Base-by-base conservation (phyloP, 345 rosid species). In the Hibiscus trionum region DNA sequence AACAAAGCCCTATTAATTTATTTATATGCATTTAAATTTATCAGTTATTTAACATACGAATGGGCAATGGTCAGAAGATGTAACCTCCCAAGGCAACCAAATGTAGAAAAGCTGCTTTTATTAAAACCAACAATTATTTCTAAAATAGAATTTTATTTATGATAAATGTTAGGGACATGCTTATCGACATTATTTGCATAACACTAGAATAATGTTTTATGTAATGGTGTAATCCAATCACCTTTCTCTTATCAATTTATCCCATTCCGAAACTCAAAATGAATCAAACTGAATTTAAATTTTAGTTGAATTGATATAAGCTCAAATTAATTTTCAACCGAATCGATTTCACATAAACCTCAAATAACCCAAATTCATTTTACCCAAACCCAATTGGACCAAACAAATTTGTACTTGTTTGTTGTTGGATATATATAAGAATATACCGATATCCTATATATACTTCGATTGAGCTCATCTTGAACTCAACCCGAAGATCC, bases 111-210 rank as follows among this genome's bases (percentile, higher is more conserved):
- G 61, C 59, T 69, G 39, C 16, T 3, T 58, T 53, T 55, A 31
- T 55, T 73, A 3, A 50, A 69, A 33, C 61, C 68, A 75, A 69
- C 49, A 44, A 69, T 44, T 55, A 56, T 26, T 29, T 57, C 75
- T 17, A 6, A 60, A 76, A 64, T n/a, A 17, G 62, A 49, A 15
- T 17, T 61, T 60, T 66, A 17, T 1, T 37, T 4, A 63, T 63
- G 8, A 63, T 63, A 16, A 42, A 63, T 10, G 73, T 70, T 57
- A 58, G 66, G 58, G 73, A 73, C 76, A 77, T 47, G 79, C 76
- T 49, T 33, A 61, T 21, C 27, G 52, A 77, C 83, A 75, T 73
- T 44, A 19, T 5, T 46, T 12, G 42, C 53, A 67, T 64, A 66
- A 42, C 31, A 58, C 62, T 62, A 52, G 15, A 49, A 58, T 15